Evolutionary conservation across 345 rosid genomes (phyloP).

Genomic region (Citrus mangshanensis): DNA sequence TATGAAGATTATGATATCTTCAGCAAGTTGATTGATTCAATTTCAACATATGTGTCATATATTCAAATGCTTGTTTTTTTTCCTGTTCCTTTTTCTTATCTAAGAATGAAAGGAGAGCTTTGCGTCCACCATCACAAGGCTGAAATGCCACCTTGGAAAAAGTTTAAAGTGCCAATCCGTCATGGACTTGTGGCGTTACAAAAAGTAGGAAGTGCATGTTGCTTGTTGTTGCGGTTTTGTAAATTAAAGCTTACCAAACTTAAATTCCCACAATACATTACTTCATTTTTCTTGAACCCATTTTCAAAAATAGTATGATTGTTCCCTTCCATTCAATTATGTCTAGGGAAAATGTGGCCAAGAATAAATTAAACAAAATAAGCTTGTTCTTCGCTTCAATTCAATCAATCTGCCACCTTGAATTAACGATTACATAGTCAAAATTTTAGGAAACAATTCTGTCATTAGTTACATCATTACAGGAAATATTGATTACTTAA

Average conservation of each 20-base stretch:
- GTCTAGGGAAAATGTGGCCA: neutral
- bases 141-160: conserved; percentile 46
- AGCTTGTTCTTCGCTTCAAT: no score
- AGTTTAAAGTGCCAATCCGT: conserved; percentile 27
- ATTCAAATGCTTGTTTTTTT: neutral
- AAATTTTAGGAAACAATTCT: no score
- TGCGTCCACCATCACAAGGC: conserved; percentile 38
- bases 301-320: neutral
- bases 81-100: conserved; percentile 3
- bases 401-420: neutral
- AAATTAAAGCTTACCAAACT: neutral
- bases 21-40: neutral
- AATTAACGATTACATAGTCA: no score
- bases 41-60: neutral
- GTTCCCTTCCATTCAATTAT: neutral
- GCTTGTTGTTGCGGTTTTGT: conserved; percentile 4
- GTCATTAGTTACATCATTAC: no score
- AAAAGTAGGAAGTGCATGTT: neutral
- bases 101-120: conserved; percentile 16
- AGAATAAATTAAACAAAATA: no score
- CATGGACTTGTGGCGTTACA: neutral
- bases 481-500: neutral
- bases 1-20: conserved; percentile 1
- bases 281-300: neutral
- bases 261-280: neutral